Conservation (phyloP, 352 stramenopile genomes). For the Thraustotheca clavata region DNA sequence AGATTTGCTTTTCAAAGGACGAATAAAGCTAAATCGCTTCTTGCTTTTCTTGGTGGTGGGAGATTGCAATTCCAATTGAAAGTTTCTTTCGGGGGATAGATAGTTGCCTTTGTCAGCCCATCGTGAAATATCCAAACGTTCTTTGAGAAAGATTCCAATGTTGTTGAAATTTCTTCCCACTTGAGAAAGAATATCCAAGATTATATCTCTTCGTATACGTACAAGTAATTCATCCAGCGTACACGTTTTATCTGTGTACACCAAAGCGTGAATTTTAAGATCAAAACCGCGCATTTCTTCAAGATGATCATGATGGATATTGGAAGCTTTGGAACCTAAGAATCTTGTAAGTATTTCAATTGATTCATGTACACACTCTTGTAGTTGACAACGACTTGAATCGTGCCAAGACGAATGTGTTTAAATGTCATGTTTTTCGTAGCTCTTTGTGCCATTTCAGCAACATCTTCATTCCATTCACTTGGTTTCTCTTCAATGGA, state of each 20-base stretch:
- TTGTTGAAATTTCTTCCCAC: constrained; percentile 82
- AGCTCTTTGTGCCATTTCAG: constrained; percentile 34
- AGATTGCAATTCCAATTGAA: constrained; percentile 9
- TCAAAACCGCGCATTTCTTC: constrained; percentile 82
- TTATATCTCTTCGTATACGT: constrained; percentile 66
- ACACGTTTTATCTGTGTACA: constrained; percentile 83
- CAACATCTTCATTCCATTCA: constrained; percentile 12
- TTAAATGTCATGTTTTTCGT: constrained; percentile 70
- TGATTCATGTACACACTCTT: constrained; percentile 52
- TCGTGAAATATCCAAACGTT: constrained; percentile 62
- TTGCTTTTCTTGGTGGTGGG: constrained; percentile 12
- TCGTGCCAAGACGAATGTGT: constrained; percentile 60
- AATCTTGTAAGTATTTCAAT: not conserved
- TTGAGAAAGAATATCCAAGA: constrained; percentile 75
- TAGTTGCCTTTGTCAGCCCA: constrained; percentile 32
- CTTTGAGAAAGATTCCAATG: constrained; percentile 70
- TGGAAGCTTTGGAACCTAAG: constrained; percentile 7
- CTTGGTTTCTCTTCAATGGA: not conserved
- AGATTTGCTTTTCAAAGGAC: constrained; percentile 2
- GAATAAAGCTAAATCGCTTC: constrained; percentile 13
- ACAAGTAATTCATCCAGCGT: constrained; percentile 61
- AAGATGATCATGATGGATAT: constrained; percentile 29
- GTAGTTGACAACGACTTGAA: constrained; percentile 74
- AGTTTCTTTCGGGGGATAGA: not conserved
- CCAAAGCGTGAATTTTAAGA: constrained; percentile 75